Percentiles rank a stretch among this genome's conserved stretches.
These are phyloP conservation scores for Erodium trifolium DNA, from an alignment of 441 rosid genomes.

Conservation along the genomic window DNA sequence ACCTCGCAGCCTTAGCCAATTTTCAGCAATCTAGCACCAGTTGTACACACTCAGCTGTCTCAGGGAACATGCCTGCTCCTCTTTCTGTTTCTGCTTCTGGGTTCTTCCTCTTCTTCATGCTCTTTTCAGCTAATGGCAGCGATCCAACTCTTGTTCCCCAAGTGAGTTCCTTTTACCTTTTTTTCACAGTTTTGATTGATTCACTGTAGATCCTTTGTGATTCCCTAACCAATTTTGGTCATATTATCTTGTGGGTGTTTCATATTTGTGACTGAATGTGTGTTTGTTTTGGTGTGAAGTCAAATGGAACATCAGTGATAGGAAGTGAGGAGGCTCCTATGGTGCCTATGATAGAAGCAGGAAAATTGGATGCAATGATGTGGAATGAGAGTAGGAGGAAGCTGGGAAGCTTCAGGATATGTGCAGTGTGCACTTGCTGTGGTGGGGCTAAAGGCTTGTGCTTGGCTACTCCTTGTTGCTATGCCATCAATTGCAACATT, in stretches of 20 bases:
- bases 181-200: background rate
- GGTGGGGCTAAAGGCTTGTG: slow-evolving; percentile 80
- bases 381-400: slow-evolving; percentile 69
- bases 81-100: slow-evolving; percentile 12
- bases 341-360: slow-evolving; percentile 46
- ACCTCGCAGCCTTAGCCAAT: no score
- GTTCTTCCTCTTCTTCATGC: background rate
- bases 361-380: slow-evolving; percentile 47
- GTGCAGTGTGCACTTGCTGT: slow-evolving; percentile 93
- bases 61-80: background rate
- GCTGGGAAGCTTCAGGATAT: slow-evolving; percentile 80
- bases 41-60: no score
- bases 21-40: no score
- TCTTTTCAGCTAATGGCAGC: slow-evolving; percentile 17
- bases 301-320: slow-evolving; percentile 27
- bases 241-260: slow-evolving; percentile 11
- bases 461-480: slow-evolving; percentile 89
- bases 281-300: slow-evolving; percentile 34
- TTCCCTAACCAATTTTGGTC: no score
- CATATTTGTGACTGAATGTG: slow-evolving; percentile 15
- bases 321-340: slow-evolving; percentile 17
- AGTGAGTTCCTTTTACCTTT: slow-evolving; percentile 18
- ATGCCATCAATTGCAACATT: slow-evolving; percentile 91
- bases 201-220: slow-evolving; percentile 25
- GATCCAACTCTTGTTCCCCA: slow-evolving; percentile 10